Conservation (phyloP, 2,329 filamentous ascomycete species). For the Colletotrichum spinosum region DNA sequence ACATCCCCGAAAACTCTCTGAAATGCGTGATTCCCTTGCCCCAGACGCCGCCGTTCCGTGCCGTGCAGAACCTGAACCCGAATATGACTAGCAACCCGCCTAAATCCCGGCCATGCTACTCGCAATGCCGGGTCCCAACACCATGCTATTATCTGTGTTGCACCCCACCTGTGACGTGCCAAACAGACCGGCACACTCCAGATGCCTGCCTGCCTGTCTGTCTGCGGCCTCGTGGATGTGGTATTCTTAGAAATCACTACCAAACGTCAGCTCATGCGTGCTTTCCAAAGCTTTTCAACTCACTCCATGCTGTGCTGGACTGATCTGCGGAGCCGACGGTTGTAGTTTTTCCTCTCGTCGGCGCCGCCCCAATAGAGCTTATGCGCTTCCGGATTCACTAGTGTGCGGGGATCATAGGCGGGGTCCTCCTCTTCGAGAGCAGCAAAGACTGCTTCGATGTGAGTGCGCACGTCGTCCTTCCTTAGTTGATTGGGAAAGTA, state of each 20-base stretch:
- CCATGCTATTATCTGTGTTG: too few species aligned
- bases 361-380: conserved; percentile 86
- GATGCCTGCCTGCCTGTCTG: too few species aligned
- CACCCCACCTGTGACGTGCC: too few species aligned
- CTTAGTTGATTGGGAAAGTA: conserved; percentile 75
- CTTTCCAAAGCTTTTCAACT: conserved; percentile 40
- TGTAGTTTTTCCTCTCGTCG: conserved; percentile 87
- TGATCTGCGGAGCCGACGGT: conserved; percentile 81
- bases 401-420: conserved; percentile 88
- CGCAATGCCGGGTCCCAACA: too few species aligned
- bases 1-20: conserved; percentile 31
- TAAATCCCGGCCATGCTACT: too few species aligned
- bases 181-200: too few species aligned
- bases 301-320: conserved; percentile 77
- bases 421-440: conserved; percentile 89
- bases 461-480: conserved; percentile 81
- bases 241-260: conserved; percentile 21
- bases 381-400: conserved; percentile 87
- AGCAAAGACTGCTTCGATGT: conserved; percentile 85
- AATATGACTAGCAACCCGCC: neutral
- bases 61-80: conserved; percentile 21
- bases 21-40: conserved; percentile 35
- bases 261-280: neutral
- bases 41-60: conserved; percentile 26
- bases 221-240: too few species aligned